Percentiles rank a stretch among this genome's conserved stretches.
Evolutionary conservation across 2,329 filamentous ascomycete genomes (phyloP).

Genomic region (Corinectria fuckeliana): DNA sequence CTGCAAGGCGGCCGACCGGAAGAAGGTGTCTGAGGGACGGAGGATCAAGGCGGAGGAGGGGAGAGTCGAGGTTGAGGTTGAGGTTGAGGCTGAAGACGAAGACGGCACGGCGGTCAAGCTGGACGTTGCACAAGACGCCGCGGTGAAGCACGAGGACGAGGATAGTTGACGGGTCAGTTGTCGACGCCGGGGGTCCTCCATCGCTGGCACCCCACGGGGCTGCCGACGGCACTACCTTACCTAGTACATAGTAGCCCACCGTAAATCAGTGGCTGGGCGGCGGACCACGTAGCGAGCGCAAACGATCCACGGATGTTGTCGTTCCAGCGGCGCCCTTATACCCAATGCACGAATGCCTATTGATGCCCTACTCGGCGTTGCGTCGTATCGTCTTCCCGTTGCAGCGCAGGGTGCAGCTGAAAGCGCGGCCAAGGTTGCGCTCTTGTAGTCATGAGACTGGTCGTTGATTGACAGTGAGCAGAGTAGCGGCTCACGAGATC

Average conservation of each 20-base stretch:
- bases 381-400: conserved; percentile 1
- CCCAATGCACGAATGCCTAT: conserved; percentile 30
- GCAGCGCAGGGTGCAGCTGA: conserved; percentile 13
- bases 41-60: conserved; percentile 49
- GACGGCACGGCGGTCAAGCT: conserved; percentile 32
- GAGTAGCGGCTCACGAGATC: conserved; percentile 34
- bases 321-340: background rate
- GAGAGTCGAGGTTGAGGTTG: too few relatives aligned
- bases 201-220: background rate
- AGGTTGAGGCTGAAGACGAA: conserved; percentile 34
- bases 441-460: conserved; percentile 26
- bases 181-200: background rate
- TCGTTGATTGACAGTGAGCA: conserved; percentile 6
- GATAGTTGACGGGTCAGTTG: conserved; percentile 7
- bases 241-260: too few relatives aligned
- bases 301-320: conserved; percentile 1
- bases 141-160: conserved; percentile 40
- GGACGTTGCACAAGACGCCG: conserved; percentile 29
- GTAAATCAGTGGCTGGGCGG: conserved; percentile 2
- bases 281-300: conserved; percentile 21
- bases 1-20: conserved; percentile 74
- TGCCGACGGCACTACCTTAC: conserved; percentile 16
- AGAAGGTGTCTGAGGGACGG: conserved; percentile 64
- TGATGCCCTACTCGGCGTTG: conserved; percentile 16
- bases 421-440: too few relatives aligned